These are phyloP conservation scores for Knufia fluminis DNA, from an alignment of 2,329 filamentous ascomycete species.

Conservation along the genomic window DNA sequence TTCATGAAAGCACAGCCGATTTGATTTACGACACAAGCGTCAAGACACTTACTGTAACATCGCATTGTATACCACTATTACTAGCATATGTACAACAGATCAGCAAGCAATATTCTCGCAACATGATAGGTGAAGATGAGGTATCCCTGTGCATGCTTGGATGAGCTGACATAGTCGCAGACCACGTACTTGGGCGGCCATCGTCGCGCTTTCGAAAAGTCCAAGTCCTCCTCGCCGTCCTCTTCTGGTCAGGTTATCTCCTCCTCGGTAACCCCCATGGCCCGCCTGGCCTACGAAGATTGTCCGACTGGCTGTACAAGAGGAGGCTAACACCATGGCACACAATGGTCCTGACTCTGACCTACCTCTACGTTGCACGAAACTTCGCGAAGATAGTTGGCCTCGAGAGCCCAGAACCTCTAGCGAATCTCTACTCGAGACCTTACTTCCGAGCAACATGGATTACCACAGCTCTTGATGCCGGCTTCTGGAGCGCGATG, in stretches of 20 bases:
- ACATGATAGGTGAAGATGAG: slow-evolving; percentile 12
- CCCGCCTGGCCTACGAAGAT: slow-evolving; percentile 60
- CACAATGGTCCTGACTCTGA: slow-evolving; percentile 72
- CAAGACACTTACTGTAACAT: too few species aligned
- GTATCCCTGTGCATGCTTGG: not conserved
- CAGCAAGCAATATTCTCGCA: not conserved
- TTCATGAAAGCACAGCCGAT: not conserved
- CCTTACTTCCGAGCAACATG: slow-evolving; percentile 94
- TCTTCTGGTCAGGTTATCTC: slow-evolving; percentile 84
- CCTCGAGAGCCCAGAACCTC: slow-evolving; percentile 82
- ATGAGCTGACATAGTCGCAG: slow-evolving; percentile 32
- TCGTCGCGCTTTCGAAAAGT: slow-evolving; percentile 86
- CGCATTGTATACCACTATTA: not conserved
- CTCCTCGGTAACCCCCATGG: slow-evolving; percentile 80
- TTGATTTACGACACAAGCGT: not conserved
- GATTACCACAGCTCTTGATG: slow-evolving; percentile 88
- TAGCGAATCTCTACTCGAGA: slow-evolving; percentile 86
- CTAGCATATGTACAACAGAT: slow-evolving; percentile 1
- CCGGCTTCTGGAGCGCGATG: slow-evolving; percentile 98
- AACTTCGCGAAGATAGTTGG: slow-evolving; percentile 92
- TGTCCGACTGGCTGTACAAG: slow-evolving; percentile 61
- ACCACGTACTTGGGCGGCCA: slow-evolving; percentile 85
- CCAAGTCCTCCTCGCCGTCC: slow-evolving; percentile 82
- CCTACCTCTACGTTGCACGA: slow-evolving; percentile 81
- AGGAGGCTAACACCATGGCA: slow-evolving; percentile 78